These are phyloP conservation scores for Yamadazyma insecticola DNA, from an alignment of 805 yeast genomes.

Conservation along the genomic window DNA sequence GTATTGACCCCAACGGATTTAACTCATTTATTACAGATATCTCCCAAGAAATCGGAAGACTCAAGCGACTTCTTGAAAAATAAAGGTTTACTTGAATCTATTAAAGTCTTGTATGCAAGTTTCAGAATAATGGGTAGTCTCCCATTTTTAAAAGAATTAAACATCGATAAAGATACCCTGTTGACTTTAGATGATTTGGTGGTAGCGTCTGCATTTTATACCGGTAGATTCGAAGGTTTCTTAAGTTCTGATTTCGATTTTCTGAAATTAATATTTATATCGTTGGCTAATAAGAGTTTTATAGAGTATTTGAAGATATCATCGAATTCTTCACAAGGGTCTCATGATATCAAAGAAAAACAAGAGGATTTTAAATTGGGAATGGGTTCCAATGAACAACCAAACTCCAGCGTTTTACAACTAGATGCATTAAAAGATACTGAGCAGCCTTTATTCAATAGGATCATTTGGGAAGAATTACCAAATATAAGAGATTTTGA, in stretches of 20 bases:
- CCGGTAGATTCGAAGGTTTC: conserved; percentile 37
- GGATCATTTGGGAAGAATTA: conserved; percentile 7
- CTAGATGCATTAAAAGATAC: neutral
- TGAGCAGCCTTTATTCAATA: neutral
- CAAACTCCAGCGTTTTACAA: neutral
- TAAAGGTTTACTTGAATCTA: conserved; percentile 1
- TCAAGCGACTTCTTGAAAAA: conserved; percentile 1
- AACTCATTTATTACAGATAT: conserved; percentile 17
- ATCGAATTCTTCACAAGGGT: too few relatives aligned
- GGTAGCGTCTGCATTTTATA: conserved; percentile 30
- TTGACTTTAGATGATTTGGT: conserved; percentile 35
- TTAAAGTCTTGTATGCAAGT: conserved; percentile 33
- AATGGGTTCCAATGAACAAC: too few relatives aligned
- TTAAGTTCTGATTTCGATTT: conserved; percentile 31
- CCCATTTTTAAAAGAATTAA: conserved; percentile 42
- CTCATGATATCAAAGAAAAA: too few relatives aligned
- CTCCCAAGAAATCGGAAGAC: conserved; percentile 9
- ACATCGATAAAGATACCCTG: conserved; percentile 25
- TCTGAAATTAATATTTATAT: conserved; percentile 42
- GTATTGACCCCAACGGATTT: conserved; percentile 17
- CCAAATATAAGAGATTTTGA: conserved; percentile 30
- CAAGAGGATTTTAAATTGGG: too few relatives aligned
- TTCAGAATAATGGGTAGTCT: conserved; percentile 42
- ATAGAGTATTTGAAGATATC: neutral
- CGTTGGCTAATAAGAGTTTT: conserved; percentile 21